phyloP scores from a whole-genome alignment of 2,329 filamentous ascomycete genomes.

The Exophiala spinifera region DNA sequence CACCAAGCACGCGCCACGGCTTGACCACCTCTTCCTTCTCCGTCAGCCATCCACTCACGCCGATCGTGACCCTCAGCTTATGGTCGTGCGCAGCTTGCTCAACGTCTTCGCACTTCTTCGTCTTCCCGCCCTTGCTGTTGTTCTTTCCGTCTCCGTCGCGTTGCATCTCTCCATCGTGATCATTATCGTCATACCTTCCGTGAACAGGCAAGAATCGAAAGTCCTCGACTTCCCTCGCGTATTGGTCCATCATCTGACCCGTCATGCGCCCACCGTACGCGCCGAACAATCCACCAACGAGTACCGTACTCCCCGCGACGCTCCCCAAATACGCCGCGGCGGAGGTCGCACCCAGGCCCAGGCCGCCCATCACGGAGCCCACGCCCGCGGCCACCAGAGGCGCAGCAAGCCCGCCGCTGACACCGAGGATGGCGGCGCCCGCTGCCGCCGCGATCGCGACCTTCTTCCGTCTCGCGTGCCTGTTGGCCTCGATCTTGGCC shows the following conservation, averaged over 20 bases:
- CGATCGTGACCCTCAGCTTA: conserved; percentile 76
- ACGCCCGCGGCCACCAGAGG: conserved; percentile 75
- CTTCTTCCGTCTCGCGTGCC: conserved; percentile 67
- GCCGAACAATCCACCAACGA: conserved; percentile 83
- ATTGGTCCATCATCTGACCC: conserved; percentile 82
- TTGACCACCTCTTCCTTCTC: conserved; percentile 68
- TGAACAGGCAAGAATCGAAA: conserved; percentile 80
- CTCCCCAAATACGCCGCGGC: conserved; percentile 76
- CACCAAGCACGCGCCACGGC: conserved; percentile 75
- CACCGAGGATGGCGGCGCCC: conserved; percentile 80
- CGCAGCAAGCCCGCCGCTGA: conserved; percentile 74
- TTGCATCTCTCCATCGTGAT: conserved; percentile 9
- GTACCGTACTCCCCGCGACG: conserved; percentile 72
- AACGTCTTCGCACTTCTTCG: conserved; percentile 39
- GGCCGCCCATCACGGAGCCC: conserved; percentile 72
- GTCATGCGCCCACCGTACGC: conserved; percentile 85
- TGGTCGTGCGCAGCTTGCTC: conserved; percentile 50
- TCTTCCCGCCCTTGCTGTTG: too few species aligned
- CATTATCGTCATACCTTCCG: conserved; percentile 32
- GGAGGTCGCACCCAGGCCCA: conserved; percentile 69
- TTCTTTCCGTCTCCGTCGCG: too few species aligned
- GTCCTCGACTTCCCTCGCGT: conserved; percentile 79
- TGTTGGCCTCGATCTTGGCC: conserved; percentile 66
- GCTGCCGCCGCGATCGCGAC: conserved; percentile 85
- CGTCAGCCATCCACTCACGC: conserved; percentile 76